Evolutionary conservation across 345 rosid genomes (phyloP).

Genomic region (Salix arbutifolia): DNA sequence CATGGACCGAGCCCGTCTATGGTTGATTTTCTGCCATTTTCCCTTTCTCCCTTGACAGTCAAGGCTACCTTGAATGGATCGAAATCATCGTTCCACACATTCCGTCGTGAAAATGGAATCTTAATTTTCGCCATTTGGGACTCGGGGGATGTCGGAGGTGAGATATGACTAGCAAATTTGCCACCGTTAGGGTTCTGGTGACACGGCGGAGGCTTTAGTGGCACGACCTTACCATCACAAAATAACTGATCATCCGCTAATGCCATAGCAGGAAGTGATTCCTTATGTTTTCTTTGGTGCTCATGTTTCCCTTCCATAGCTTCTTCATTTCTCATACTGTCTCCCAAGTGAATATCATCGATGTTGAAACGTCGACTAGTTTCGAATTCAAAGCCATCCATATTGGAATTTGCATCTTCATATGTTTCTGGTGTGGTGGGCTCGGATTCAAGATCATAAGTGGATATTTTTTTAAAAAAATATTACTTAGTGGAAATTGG

Average conservation of each 20-base stretch:
- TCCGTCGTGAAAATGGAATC: conserved; percentile 27
- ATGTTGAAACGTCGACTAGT: conserved; percentile 23
- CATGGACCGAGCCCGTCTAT: conserved; percentile 35
- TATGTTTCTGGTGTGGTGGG: conserved; percentile 10
- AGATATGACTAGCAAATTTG: neutral
- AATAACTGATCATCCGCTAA: conserved; percentile 54
- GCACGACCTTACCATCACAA: conserved; percentile 42
- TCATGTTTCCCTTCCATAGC: neutral
- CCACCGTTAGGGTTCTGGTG: conserved; percentile 1
- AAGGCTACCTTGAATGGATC: conserved; percentile 56
- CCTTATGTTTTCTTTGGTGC: neutral
- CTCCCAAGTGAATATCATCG: neutral
- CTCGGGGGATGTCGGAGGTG: conserved; percentile 14
- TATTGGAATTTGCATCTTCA: conserved; percentile 4
- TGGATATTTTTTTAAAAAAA: no score
- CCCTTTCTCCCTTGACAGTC: conserved; percentile 34
- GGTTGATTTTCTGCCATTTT: neutral
- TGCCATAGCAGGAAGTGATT: conserved; percentile 40
- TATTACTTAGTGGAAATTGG: no score
- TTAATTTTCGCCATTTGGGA: conserved; percentile 13
- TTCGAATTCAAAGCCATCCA: conserved; percentile 33
- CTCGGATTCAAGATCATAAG: neutral
- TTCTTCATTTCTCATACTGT: no score
- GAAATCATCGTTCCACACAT: conserved; percentile 47
- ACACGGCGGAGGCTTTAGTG: conserved; percentile 45